Evolutionary conservation across 2,329 filamentous ascomycete genomes (phyloP).

Genomic region (Teratosphaeria nubilosa): DNA sequence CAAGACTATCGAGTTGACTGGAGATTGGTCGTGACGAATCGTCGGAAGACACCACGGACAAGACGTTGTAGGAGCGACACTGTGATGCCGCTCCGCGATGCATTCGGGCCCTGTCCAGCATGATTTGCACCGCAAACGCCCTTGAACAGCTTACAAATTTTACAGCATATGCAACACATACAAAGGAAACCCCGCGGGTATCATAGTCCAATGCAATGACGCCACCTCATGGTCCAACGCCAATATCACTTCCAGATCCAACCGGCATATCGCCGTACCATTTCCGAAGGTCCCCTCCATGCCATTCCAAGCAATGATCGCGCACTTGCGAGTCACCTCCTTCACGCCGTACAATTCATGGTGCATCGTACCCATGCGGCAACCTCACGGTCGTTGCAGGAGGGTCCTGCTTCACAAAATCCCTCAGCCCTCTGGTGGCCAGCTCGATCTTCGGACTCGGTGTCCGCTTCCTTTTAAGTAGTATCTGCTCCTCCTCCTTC

Average conservation of each 20-base stretch:
- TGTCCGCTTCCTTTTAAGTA: constrained; percentile 1
- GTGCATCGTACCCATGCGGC: background rate
- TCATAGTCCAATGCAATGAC: background rate
- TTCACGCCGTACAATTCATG: background rate
- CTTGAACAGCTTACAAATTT: background rate
- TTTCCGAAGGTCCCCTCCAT: background rate
- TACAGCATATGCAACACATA: background rate
- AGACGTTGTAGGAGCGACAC: too few relatives aligned
- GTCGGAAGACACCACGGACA: too few relatives aligned
- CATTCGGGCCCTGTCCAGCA: too few relatives aligned
- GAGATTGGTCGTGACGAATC: constrained; percentile 10
- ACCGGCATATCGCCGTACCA: background rate
- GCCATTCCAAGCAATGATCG: background rate
- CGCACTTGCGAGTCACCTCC: background rate
- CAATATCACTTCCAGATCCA: background rate
- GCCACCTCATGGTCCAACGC: background rate
- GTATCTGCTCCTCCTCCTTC: constrained; percentile 36
- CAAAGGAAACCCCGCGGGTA: background rate
- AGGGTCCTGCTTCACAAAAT: background rate
- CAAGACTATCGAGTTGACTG: constrained; percentile 8
- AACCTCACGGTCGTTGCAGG: background rate
- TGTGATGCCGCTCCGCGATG: too few relatives aligned
- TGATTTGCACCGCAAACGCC: background rate
- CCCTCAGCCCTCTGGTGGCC: constrained; percentile 1
- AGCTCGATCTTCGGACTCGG: background rate